Evolutionary conservation across 1,139 yeast species (phyloP), one percentile per base, ranked within the genome.

Genomic region (Diutina sp.): DNA sequence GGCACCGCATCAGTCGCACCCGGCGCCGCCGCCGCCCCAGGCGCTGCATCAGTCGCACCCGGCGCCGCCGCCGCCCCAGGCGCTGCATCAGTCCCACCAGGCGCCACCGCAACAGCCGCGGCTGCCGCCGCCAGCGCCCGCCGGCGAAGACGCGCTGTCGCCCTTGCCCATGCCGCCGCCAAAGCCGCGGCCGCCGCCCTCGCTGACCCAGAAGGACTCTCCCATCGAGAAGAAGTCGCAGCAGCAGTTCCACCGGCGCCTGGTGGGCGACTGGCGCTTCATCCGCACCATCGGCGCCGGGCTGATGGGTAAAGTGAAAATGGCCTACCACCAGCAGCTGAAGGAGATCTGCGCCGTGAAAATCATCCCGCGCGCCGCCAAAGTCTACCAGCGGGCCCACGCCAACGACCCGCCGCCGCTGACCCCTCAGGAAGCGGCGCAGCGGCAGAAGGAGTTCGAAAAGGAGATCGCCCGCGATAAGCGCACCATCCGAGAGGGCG

Each of bases 211-310:
- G 3, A 35, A 35, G 38, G 38, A 35, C 7, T 14, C 11, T 11
- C 38, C 38, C 38, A 35, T 35, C 38, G 51, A 47, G 6, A 47
- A 47, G 28, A 50, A 32, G 32, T n/a, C 38, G 21, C 67, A 64
- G 21, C 80, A 74, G 59, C 90, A 85, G 63, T 87, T 87, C 65
- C 91, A 90, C 67, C 81, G 98, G 61, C 85, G 87, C 60, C 80
- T 96, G 6, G 86, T 93, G 57, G 99, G 99, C 18, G 97, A 95
- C 63, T 93, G 99, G 99, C 95, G 89, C 65, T 91, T 93, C 64
- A 80, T 90, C 59, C 90, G 90, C 68, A 90, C 97, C 0, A 89
- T 93, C 55, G 99, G 99, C 55, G 97, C 98, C 4, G 99, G 99
- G 3, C 89, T 97, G 1, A 93, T 95, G 99, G 99, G 99, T 58